Evolutionary conservation across 1,139 yeast species (phyloP).

Genomic region (Hansenula lynferdii): DNA sequence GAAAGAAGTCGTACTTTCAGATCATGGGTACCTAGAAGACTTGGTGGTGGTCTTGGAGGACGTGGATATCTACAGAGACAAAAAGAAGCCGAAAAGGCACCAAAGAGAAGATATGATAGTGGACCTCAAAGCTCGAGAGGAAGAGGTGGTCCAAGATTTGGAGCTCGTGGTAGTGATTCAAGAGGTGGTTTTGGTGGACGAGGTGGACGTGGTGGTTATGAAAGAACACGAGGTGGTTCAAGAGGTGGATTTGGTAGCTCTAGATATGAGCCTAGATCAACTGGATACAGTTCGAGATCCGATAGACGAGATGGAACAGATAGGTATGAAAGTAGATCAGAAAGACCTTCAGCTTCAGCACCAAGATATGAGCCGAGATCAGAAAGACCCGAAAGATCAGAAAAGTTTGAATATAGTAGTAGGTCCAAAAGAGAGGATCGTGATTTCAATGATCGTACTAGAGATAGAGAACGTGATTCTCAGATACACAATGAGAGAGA

Average conservation of each 20-base stretch:
- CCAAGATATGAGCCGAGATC: conserved; percentile 9
- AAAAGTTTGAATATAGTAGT: conserved; percentile 15
- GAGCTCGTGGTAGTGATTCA: conserved; percentile 13
- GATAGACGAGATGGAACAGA: too few species aligned
- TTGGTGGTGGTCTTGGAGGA: conserved; percentile 76
- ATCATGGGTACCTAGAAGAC: conserved; percentile 74
- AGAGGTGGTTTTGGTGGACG: too few species aligned
- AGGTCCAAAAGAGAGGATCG: conserved; percentile 16
- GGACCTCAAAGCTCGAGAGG: conserved; percentile 4
- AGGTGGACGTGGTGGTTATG: conserved; percentile 9
- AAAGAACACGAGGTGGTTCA: conserved; percentile 1
- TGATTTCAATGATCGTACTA: conserved; percentile 14
- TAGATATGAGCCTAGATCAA: too few species aligned
- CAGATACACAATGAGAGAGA: conserved; percentile 10
- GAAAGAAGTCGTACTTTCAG: conserved; percentile 77
- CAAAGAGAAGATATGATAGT: conserved; percentile 6
- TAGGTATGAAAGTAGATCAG: too few species aligned
- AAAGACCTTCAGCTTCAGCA: conserved; percentile 5
- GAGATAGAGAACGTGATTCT: conserved; percentile 11
- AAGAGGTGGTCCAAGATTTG: conserved; percentile 10
- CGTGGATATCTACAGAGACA: conserved; percentile 37
- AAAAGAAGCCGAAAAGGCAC: conserved; percentile 6
- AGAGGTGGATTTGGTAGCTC: background rate
- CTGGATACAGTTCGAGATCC: conserved; percentile 1
- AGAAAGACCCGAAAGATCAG: conserved; percentile 8